Conservation (phyloP, 2,329 filamentous ascomycete genomes). For the Penicillium sp. region DNA sequence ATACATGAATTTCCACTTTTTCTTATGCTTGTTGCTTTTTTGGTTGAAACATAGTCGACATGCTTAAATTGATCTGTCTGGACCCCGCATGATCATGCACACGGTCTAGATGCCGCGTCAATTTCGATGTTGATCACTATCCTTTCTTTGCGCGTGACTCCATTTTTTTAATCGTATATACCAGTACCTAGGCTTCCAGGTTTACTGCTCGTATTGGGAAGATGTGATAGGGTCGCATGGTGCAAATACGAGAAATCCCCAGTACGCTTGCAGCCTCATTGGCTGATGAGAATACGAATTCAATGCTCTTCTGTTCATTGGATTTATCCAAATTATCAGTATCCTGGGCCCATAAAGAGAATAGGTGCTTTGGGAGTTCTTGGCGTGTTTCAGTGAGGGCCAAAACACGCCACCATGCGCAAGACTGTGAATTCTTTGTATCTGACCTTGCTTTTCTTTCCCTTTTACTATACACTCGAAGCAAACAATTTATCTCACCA, state of each 20-base stretch:
- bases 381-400: neutral
- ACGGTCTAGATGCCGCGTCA: neutral
- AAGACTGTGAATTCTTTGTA: neutral
- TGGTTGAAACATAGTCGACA: neutral
- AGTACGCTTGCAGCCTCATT: neutral
- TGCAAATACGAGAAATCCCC: neutral
- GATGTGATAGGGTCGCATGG: neutral
- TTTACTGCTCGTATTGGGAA: neutral
- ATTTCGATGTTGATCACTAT: neutral
- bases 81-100: neutral
- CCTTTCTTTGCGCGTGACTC: neutral
- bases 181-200: neutral
- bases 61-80: neutral
- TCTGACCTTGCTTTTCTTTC: neutral
- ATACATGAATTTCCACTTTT: neutral
- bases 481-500: neutral
- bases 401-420: neutral
- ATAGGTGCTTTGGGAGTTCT: neutral
- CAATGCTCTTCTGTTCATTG: neutral
- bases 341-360: neutral
- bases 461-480: neutral
- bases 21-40: slow-evolving; percentile 5
- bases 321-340: neutral
- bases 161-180: neutral
- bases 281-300: neutral